These are phyloP conservation scores for Gleditsia sinensis DNA, from an alignment of 306 rosid genomes.

Conservation along the genomic window DNA sequence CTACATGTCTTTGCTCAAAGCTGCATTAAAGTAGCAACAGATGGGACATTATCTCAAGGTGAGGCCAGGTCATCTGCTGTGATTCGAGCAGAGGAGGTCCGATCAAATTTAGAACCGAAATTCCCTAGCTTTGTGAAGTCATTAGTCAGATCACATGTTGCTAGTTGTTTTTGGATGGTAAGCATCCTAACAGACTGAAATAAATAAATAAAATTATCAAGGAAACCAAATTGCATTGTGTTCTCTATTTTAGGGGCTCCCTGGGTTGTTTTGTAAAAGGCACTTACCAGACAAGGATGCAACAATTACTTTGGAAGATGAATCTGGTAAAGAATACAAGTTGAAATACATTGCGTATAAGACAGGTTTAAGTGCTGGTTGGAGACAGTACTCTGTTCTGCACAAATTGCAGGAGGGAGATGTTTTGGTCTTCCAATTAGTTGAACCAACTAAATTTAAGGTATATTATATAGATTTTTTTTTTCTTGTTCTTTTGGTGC, in stretches of 20 bases:
- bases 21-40: conserved; percentile 45
- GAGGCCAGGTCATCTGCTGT: conserved; percentile 79
- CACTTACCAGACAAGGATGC: conserved; percentile 70
- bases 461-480: conserved; percentile 37
- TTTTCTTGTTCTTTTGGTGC: neutral
- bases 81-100: conserved; percentile 66
- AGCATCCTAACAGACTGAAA: conserved; percentile 3
- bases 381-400: conserved; percentile 88
- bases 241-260: conserved; percentile 58
- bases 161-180: conserved; percentile 94
- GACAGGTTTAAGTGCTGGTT: conserved; percentile 90
- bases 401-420: conserved; percentile 89
- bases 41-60: conserved; percentile 59
- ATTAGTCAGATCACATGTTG: conserved; percentile 84
- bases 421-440: conserved; percentile 83
- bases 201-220: neutral
- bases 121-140: conserved; percentile 92
- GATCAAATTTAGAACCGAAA: conserved; percentile 45
- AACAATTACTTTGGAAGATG: conserved; percentile 75
- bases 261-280: conserved; percentile 71
- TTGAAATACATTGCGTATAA: conserved; percentile 79
- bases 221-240: neutral
- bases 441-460: conserved; percentile 81
- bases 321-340: conserved; percentile 63
- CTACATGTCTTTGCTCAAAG: conserved; percentile 41